Evolutionary conservation across 495 filamentous ascomycete genomes (phyloP).

Genomic region (Cladorrhinum samala): DNA sequence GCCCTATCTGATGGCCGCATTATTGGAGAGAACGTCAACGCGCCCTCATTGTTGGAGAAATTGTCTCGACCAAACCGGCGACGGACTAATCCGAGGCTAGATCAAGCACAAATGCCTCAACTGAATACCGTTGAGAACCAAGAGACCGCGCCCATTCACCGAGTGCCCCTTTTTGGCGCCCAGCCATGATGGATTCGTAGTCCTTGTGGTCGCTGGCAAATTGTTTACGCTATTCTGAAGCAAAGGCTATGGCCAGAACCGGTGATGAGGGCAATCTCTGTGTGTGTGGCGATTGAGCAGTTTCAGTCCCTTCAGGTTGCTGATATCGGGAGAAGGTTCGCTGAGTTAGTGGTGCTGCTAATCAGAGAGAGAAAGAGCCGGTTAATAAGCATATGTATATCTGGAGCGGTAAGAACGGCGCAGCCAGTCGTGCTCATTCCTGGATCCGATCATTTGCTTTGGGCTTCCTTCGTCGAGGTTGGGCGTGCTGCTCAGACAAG

Average conservation of each 20-base stretch:
- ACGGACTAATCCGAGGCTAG: constrained; percentile 50
- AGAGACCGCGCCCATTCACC: constrained; percentile 17
- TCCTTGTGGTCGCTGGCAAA: constrained; percentile 26
- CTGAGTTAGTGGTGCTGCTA: too few species aligned
- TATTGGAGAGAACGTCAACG: constrained; percentile 51
- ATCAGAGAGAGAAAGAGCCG: too few species aligned
- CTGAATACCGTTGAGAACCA: constrained; percentile 7
- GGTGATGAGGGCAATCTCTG: constrained; percentile 39
- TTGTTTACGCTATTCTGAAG: constrained; percentile 36
- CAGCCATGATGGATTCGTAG: constrained; percentile 38
- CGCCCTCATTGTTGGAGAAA: constrained; percentile 34
- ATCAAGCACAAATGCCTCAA: constrained; percentile 33
- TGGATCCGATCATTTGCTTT: too few species aligned
- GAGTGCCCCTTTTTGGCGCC: constrained; percentile 15
- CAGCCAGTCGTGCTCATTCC: too few species aligned
- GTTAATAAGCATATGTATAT: too few species aligned
- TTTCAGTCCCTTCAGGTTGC: neutral
- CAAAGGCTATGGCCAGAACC: constrained; percentile 47
- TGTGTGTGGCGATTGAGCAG: constrained; percentile 2
- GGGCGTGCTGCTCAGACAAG: constrained; percentile 52
- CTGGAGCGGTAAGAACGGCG: too few species aligned
- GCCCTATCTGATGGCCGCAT: constrained; percentile 34
- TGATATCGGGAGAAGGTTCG: neutral
- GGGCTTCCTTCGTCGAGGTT: too few species aligned
- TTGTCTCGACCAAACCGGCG: constrained; percentile 28